phyloP scores from a whole-genome alignment of 2,329 filamentous ascomycete species.

The Periconia sp. region DNA sequence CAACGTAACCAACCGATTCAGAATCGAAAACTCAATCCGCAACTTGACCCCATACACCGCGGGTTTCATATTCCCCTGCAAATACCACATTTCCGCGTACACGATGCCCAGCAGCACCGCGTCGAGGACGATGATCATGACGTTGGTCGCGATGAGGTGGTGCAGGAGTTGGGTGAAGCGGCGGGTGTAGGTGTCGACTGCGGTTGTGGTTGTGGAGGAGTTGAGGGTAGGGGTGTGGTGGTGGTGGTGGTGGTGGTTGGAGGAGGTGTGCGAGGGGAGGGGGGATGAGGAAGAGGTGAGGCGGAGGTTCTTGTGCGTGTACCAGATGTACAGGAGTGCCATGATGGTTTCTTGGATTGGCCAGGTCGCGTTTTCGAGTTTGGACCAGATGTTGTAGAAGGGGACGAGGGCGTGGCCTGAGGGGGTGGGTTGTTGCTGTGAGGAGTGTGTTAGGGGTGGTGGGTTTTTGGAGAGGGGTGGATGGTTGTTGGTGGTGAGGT shows the following conservation, averaged over 20 bases:
- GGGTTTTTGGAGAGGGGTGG: not conserved
- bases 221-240: no score
- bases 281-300: constrained; percentile 7
- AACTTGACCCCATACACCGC: constrained; percentile 50
- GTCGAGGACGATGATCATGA: constrained; percentile 45
- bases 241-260: no score
- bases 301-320: constrained; percentile 42
- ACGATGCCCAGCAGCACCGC: constrained; percentile 43
- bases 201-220: no score
- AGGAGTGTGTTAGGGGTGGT: not conserved
- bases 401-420: constrained; percentile 3
- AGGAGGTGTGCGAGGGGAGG: not conserved
- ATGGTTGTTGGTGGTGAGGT: no score
- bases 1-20: constrained; percentile 36
- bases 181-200: not conserved
- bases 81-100: constrained; percentile 40
- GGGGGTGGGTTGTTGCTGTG: constrained; percentile 12
- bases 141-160: constrained; percentile 43
- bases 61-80: constrained; percentile 42
- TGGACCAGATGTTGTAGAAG: constrained; percentile 31
- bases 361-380: constrained; percentile 44
- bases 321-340: constrained; percentile 52
- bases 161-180: not conserved
- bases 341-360: constrained; percentile 42
- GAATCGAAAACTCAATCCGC: constrained; percentile 56